Evolutionary conservation across 768 basidiomycete genomes (phyloP).

Genomic region (Mycena leptocephala): DNA sequence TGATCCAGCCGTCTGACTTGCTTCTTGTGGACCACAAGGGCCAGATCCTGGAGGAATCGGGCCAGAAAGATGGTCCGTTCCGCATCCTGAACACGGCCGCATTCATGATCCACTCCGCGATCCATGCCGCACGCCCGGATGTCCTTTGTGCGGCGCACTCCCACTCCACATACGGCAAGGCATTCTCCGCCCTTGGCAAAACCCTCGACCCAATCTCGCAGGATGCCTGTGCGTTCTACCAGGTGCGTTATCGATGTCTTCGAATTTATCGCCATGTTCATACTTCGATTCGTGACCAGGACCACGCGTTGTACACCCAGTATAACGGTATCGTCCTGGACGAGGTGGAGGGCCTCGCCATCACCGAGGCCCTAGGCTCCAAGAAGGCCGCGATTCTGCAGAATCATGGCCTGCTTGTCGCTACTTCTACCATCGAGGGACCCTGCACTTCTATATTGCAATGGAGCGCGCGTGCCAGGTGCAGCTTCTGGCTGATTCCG

Average conservation of each 20-base stretch:
- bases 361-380: constrained; percentile 58
- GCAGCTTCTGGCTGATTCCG: constrained; percentile 62
- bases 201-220: constrained; percentile 59
- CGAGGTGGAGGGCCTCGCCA: constrained; percentile 60
- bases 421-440: constrained; percentile 59
- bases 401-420: constrained; percentile 58
- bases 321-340: constrained; percentile 67
- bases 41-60: too few relatives aligned
- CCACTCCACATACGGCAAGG: constrained; percentile 66
- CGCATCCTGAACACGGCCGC: too few relatives aligned
- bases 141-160: too few relatives aligned
- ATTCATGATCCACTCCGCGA: too few relatives aligned
- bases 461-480: constrained; percentile 65
- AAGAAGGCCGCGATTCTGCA: constrained; percentile 62
- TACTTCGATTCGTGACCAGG: constrained; percentile 23
- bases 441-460: constrained; percentile 59
- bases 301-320: constrained; percentile 59
- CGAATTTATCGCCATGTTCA: not conserved
- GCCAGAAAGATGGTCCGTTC: constrained; percentile 24
- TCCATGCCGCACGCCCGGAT: too few relatives aligned
- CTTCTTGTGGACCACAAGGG: constrained; percentile 60
- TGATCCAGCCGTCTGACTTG: constrained; percentile 61
- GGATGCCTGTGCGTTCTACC: too few relatives aligned
- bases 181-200: constrained; percentile 63
- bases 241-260: constrained; percentile 30